phyloP scores from a whole-genome alignment of 257 asterid genomes.

The Phtheirospermum japonicum region DNA sequence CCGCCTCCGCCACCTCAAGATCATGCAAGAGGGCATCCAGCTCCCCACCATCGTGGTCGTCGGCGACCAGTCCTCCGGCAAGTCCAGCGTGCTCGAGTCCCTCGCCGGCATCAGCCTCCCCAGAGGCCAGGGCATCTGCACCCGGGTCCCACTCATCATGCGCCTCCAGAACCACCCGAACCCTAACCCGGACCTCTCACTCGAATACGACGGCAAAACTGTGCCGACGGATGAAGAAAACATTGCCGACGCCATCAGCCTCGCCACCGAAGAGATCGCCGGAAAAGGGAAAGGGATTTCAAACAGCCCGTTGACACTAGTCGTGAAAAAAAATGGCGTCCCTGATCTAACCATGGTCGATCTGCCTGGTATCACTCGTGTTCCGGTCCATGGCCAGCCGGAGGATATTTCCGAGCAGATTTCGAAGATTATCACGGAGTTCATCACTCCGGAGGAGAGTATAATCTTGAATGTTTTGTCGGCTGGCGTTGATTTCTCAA shows the following conservation, averaged over 20 bases:
- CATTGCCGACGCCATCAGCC: constrained; percentile 18
- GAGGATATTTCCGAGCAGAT: constrained; percentile 43
- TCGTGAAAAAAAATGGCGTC: constrained; percentile 34
- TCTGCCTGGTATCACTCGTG: constrained; percentile 42
- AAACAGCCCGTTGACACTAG: constrained; percentile 27
- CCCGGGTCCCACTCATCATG: constrained; percentile 41
- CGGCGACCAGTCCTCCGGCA: constrained; percentile 47
- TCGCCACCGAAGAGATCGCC: constrained; percentile 34
- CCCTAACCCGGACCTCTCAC: constrained; percentile 20
- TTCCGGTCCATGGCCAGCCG: constrained; percentile 42
- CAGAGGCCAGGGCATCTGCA: constrained; percentile 42
- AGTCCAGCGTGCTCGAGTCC: constrained; percentile 48
- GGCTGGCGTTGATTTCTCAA: constrained; percentile 36
- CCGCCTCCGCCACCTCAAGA: constrained; percentile 38
- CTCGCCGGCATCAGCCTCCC: constrained; percentile 50
- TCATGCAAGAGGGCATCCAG: constrained; percentile 47
- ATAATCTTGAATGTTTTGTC: constrained; percentile 39
- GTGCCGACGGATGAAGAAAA: constrained; percentile 30
- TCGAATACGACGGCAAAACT: constrained; percentile 23
- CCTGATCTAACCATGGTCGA: constrained; percentile 44
- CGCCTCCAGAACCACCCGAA: constrained; percentile 25
- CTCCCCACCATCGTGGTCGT: constrained; percentile 46
- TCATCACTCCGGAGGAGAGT: constrained; percentile 41
- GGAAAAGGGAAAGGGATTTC: constrained; percentile 41
- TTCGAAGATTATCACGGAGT: constrained; percentile 29